Evolutionary conservation across 1,139 yeast species (phyloP), one percentile per base, ranked within the genome.

Genomic region (Kodamaea suecica): DNA sequence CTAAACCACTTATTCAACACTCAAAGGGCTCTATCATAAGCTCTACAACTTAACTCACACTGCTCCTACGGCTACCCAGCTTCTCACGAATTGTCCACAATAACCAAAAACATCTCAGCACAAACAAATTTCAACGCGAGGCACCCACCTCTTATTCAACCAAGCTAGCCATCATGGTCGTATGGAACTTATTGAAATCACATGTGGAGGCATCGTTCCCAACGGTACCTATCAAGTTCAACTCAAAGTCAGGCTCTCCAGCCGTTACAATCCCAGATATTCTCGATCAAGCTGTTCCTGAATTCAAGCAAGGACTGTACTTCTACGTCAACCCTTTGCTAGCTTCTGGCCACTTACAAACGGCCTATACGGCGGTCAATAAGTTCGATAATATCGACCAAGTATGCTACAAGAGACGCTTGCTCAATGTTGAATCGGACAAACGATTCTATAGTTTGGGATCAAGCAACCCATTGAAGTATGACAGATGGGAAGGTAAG

Each of bases 271-370:
- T 63, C 4, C 45, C 51, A n/a, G 59, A 53, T 23, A 58, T 70
- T 29, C 49, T 69, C 27, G 39, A 48, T 17, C 30, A 45, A 4
- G 36, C 47, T 1, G 58, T 63, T 0, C 68, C 70, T 0, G 71
- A 66, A 34, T 49, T 70, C 34, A 23, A 38, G 17, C 41, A 54
- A 9, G 70, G 66, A 3, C 54, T 61, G 35, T 51, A 60, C 17
- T 67, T 55, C 42, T 56, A 51, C 46, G 57, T 66, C 28, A 63
- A 64, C 38, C 75, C 75, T 1, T 43, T 67, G 10, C 50, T 70
- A 15, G 49, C 64, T 9, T 57, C 66, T 4, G 75, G 76, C 11
- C 73, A 70, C 44, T 43, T 62, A n/a, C 75, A 70, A 47, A 70
- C 76, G 4, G 73, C 72, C 4, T 70, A 65, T 44, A 63, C 75